phyloP scores from a whole-genome alignment of 192 early-diverging fungal genomes.

The Coemansia sp. region DNA sequence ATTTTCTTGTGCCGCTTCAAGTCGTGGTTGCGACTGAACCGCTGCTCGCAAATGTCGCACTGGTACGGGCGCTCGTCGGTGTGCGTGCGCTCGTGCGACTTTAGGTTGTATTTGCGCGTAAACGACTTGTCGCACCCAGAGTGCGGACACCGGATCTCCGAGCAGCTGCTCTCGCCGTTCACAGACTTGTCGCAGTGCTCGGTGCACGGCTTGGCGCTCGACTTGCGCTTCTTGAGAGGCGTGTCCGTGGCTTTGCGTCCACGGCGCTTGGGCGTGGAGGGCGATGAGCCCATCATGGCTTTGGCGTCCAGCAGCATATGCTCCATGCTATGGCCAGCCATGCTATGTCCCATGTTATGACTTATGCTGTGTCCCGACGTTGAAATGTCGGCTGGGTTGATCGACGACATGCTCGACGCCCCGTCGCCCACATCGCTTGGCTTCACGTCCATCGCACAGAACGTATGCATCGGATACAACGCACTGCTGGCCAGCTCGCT shows the following conservation, averaged over 20 bases:
- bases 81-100: constrained; percentile 80
- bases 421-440: neutral
- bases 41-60: constrained; percentile 62
- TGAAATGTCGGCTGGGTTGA: constrained; percentile 27
- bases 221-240: constrained; percentile 26
- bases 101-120: constrained; percentile 84
- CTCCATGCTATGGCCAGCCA: neutral
- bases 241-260: constrained; percentile 5
- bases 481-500: constrained; percentile 9
- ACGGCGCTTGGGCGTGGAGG: constrained; percentile 19
- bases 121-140: constrained; percentile 83
- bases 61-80: constrained; percentile 71
- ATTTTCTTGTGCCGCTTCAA: constrained; percentile 72
- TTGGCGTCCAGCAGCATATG: constrained; percentile 9
- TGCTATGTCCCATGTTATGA: neutral
- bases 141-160: constrained; percentile 58
- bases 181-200: neutral
- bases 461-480: constrained; percentile 11
- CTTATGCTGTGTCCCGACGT: neutral
- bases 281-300: neutral
- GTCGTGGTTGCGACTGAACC: constrained; percentile 80
- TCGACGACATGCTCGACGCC: neutral
- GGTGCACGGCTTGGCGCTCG: constrained; percentile 7
- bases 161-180: constrained; percentile 21
- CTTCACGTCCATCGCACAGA: constrained; percentile 11